These are phyloP conservation scores for Nectriaceae sp. DNA, from an alignment of 2,329 filamentous ascomycete species.

Conservation along the genomic window DNA sequence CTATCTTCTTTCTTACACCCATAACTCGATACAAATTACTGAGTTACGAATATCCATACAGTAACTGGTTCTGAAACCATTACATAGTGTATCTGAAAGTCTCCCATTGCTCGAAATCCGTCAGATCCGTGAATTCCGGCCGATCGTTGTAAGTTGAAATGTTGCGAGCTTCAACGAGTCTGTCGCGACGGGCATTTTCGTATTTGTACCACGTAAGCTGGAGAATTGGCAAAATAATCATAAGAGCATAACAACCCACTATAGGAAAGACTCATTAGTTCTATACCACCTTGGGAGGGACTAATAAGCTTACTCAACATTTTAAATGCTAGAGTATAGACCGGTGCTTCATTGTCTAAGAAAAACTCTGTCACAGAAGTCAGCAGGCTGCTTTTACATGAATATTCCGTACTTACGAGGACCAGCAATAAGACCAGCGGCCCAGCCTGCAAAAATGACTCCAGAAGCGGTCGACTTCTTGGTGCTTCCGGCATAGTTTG, in stretches of 20 bases:
- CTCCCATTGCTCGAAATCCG: slow-evolving; percentile 8
- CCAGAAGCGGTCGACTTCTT: slow-evolving; percentile 13
- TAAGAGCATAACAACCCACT: slow-evolving; percentile 10
- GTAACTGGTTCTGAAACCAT: neutral
- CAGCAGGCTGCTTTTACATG: neutral
- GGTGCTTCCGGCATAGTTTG: slow-evolving; percentile 14
- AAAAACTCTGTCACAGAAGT: slow-evolving; percentile 4
- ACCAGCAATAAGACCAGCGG: slow-evolving; percentile 12
- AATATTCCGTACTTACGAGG: slow-evolving; percentile 6
- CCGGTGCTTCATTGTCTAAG: slow-evolving; percentile 3
- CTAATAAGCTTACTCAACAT: slow-evolving; percentile 5
- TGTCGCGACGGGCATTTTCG: slow-evolving; percentile 5
- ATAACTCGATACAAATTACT: neutral
- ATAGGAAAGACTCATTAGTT: neutral
- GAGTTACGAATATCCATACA: neutral
- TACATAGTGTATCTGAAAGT: slow-evolving; percentile 7
- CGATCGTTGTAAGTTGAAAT: neutral
- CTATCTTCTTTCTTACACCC: neutral
- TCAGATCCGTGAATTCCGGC: slow-evolving; percentile 4
- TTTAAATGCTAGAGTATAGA: slow-evolving; percentile 4
- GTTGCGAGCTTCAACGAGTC: neutral
- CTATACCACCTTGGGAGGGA: neutral
- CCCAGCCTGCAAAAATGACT: slow-evolving; percentile 14
- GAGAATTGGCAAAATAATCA: slow-evolving; percentile 4
- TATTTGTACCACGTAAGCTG: slow-evolving; percentile 7